Conservation (phyloP, 2,329 filamentous ascomycete genomes). For the Cryphonectria carpinicola region DNA sequence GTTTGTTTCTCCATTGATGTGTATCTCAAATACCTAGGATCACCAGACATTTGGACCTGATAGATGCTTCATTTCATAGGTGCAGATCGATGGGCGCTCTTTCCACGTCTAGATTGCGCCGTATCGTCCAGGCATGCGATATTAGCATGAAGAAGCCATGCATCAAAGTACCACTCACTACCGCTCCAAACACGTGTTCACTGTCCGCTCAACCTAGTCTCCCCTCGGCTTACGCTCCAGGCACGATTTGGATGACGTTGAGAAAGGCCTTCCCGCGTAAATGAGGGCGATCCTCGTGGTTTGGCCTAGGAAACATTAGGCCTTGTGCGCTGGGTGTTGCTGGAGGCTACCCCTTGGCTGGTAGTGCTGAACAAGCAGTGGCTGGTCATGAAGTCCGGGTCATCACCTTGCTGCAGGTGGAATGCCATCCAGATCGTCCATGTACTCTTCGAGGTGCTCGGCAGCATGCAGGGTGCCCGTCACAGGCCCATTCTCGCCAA, state of each 20-base stretch:
- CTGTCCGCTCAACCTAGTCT: background rate
- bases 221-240: background rate
- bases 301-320: background rate
- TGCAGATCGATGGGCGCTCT: background rate
- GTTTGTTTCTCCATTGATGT: background rate
- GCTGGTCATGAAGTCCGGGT: background rate
- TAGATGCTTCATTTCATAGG: background rate
- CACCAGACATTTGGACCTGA: background rate
- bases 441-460: constrained; percentile 56
- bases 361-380: background rate
- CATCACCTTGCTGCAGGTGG: constrained; percentile 45
- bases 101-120: background rate
- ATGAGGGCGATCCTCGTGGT: background rate
- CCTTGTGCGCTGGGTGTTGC: background rate
- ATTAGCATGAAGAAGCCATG: background rate
- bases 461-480: background rate
- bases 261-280: background rate
- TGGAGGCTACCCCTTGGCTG: background rate
- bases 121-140: background rate
- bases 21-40: background rate
- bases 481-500: background rate
- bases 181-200: background rate
- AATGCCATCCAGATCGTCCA: constrained; percentile 61
- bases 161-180: background rate
- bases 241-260: background rate